Evolutionary conservation across 2,329 filamentous ascomycete genomes (phyloP).

Genomic region (Fusarium sp.): DNA sequence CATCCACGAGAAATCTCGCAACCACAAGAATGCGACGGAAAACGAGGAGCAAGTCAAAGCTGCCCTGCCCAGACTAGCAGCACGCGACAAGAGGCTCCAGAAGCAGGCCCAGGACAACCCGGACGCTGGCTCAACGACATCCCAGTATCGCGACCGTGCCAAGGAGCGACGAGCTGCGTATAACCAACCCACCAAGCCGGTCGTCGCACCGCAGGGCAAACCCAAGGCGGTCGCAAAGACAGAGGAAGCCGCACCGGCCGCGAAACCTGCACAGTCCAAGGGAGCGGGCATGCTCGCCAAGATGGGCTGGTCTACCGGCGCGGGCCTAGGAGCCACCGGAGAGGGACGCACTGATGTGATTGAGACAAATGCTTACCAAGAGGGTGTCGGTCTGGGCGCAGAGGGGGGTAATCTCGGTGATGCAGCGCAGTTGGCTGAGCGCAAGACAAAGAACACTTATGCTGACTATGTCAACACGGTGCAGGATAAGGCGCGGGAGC

Average conservation of each 20-base stretch:
- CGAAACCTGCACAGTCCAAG: constrained; percentile 60
- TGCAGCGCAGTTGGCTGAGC: constrained; percentile 69
- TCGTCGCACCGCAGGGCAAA: constrained; percentile 50
- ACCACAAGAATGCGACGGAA: constrained; percentile 53
- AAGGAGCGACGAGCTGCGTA: constrained; percentile 71
- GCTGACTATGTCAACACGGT: constrained; percentile 70
- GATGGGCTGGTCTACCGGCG: constrained; percentile 75
- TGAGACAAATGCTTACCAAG: constrained; percentile 69
- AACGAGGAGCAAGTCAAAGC: constrained; percentile 59
- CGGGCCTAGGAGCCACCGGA: constrained; percentile 70
- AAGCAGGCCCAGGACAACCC: constrained; percentile 44
- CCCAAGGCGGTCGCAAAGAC: constrained; percentile 37
- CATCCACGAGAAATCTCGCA: constrained; percentile 55
- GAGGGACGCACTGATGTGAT: constrained; percentile 71
- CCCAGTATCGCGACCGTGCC: constrained; percentile 71
- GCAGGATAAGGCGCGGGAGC: constrained; percentile 71
- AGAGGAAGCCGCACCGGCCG: constrained; percentile 32
- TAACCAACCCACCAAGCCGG: constrained; percentile 66
- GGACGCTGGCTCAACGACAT: constrained; percentile 39
- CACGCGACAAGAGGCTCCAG: constrained; percentile 50
- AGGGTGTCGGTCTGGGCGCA: constrained; percentile 75
- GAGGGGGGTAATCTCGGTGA: constrained; percentile 75
- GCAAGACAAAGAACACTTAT: constrained; percentile 68
- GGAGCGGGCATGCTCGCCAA: constrained; percentile 74
- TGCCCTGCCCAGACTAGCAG: constrained; percentile 53